Evolutionary conservation across 176 grass and related monocot species (phyloP).

Genomic region (Avena insularis): DNA sequence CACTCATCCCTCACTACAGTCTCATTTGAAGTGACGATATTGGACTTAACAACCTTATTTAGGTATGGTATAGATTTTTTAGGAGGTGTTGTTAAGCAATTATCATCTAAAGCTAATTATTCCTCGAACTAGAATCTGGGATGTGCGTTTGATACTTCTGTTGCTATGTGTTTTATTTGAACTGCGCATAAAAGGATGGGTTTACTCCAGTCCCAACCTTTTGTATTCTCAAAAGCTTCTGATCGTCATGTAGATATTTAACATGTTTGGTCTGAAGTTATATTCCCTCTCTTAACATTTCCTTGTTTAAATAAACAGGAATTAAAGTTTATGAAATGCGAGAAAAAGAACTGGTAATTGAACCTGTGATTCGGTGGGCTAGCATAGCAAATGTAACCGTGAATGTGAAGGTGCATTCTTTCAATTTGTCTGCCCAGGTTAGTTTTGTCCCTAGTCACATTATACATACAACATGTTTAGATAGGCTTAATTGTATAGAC

Average conservation of each 20-base stretch:
- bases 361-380: conserved; percentile 91
- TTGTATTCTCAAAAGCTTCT: conserved; percentile 23
- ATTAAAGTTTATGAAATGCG: conserved; percentile 86
- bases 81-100: background rate
- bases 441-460: conserved; percentile 19
- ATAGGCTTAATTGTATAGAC: background rate
- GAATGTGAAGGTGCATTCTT: conserved; percentile 59
- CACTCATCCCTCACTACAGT: background rate
- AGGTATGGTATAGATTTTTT: background rate
- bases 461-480: background rate
- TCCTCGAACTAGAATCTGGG: background rate
- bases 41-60: background rate
- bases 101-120: background rate
- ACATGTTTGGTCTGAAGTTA: conserved; percentile 17
- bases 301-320: conserved; percentile 53
- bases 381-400: conserved; percentile 69
- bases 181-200: background rate
- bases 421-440: conserved; percentile 72
- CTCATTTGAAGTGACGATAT: background rate
- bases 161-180: background rate
- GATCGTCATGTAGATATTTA: background rate
- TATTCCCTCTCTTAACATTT: background rate
- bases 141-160: background rate
- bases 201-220: conserved; percentile 5
- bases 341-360: conserved; percentile 90